Conservation (phyloP, 371 early-diverging fungal species). For the Mortierella sp. region DNA sequence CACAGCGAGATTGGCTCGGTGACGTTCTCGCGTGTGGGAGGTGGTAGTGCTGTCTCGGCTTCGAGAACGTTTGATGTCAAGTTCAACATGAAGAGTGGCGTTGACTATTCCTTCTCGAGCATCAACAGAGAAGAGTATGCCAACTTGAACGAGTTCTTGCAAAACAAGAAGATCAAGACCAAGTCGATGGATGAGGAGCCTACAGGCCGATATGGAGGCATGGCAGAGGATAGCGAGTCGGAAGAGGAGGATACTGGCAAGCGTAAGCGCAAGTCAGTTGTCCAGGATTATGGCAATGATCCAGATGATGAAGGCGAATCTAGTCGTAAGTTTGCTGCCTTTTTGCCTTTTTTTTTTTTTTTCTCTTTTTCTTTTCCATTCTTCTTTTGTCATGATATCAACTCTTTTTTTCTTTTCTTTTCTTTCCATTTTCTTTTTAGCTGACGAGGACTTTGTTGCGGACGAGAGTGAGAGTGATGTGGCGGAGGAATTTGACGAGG, state of each 20-base stretch:
- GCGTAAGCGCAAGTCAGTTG: constrained; percentile 60
- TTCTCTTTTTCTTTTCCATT: not conserved
- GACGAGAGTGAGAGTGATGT: constrained; percentile 87
- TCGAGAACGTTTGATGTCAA: constrained; percentile 94
- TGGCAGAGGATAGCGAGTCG: constrained; percentile 65
- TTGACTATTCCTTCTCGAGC: constrained; percentile 88
- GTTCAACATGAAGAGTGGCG: constrained; percentile 83
- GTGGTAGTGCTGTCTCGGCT: constrained; percentile 65
- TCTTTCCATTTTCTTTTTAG: constrained; percentile 48
- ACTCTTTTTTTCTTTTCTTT: constrained; percentile 12
- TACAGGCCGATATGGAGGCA: constrained; percentile 66
- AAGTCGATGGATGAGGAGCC: constrained; percentile 71
- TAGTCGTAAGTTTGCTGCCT: constrained; percentile 58
- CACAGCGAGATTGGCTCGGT: constrained; percentile 88
- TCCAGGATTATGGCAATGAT: constrained; percentile 51
- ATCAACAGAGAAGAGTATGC: constrained; percentile 91
- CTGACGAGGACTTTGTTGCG: constrained; percentile 93
- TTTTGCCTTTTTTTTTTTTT: not conserved
- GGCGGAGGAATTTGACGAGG: constrained; percentile 90
- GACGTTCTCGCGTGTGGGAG: constrained; percentile 90
- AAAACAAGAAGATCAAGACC: constrained; percentile 85
- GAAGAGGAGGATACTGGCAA: constrained; percentile 62
- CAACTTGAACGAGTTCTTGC: constrained; percentile 82
- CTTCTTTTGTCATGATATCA: not conserved
- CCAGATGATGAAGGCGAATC: constrained; percentile 73